phyloP scores from a whole-genome alignment of 1,284 basidiomycete species.

The Tylopilus sp. region DNA sequence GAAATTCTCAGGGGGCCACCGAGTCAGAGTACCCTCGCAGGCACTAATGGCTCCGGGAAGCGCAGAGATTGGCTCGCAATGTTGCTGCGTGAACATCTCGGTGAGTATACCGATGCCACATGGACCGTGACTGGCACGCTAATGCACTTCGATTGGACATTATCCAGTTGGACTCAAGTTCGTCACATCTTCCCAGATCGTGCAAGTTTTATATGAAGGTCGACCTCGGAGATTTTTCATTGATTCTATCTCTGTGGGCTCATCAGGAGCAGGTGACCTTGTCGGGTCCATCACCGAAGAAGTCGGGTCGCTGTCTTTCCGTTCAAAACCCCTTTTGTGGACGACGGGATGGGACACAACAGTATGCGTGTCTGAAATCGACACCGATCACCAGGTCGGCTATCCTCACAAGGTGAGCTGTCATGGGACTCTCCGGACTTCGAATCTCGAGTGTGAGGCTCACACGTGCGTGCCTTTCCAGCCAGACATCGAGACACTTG shows the following conservation, averaged over 20 bases:
- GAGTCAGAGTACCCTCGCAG: constrained; percentile 10
- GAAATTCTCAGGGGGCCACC: constrained; percentile 39
- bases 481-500: constrained; percentile 44
- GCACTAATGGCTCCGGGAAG: constrained; percentile 35
- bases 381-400: constrained; percentile 16
- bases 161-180: constrained; percentile 70
- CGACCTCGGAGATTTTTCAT: constrained; percentile 51
- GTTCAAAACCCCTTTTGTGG: constrained; percentile 44
- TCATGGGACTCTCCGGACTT: constrained; percentile 7
- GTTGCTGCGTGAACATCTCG: constrained; percentile 57
- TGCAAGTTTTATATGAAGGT: constrained; percentile 67
- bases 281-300: constrained; percentile 38
- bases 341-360: constrained; percentile 59
- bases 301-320: constrained; percentile 43
- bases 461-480: constrained; percentile 25
- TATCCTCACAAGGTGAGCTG: constrained; percentile 34
- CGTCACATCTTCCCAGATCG: constrained; percentile 55
- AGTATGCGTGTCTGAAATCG: constrained; percentile 45
- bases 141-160: constrained; percentile 14
- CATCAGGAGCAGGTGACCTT: constrained; percentile 25
- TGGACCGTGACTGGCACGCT: constrained; percentile 5
- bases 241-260: constrained; percentile 42
- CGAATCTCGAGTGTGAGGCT: constrained; percentile 9
- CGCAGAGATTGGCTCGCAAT: constrained; percentile 64
- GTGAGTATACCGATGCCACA: constrained; percentile 36